These are phyloP conservation scores for Sphaerulina vaccinii DNA, from an alignment of 2,329 filamentous ascomycete genomes.

Conservation along the genomic window DNA sequence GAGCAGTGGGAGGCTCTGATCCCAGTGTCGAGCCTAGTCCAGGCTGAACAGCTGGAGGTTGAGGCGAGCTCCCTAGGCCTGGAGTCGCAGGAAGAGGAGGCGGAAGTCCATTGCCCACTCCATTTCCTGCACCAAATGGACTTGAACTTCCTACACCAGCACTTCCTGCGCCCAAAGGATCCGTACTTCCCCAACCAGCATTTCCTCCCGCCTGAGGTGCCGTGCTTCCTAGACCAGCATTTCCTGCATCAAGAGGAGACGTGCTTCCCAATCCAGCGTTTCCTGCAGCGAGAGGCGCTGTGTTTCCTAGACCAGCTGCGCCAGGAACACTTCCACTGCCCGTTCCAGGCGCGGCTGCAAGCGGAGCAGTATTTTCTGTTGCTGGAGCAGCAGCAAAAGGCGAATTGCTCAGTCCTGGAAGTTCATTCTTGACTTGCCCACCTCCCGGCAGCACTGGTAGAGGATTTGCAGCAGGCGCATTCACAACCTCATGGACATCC, in stretches of 20 bases:
- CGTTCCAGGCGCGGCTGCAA: not conserved
- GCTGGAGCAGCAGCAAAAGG: not conserved
- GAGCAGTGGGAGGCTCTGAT: not conserved
- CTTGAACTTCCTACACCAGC: too few species aligned
- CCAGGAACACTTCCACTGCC: too few species aligned
- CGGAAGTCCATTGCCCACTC: not conserved
- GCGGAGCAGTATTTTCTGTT: not conserved
- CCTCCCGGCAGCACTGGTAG: constrained; percentile 4
- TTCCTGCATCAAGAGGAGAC: too few species aligned
- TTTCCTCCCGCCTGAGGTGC: too few species aligned
- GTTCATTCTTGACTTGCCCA: not conserved
- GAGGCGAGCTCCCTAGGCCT: constrained; percentile 2
- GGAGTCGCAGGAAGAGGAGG: constrained; percentile 3
- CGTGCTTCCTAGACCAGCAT: too few species aligned
- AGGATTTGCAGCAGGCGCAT: constrained; percentile 5
- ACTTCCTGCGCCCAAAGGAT: too few species aligned
- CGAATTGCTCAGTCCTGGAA: not conserved
- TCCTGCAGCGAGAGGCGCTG: not conserved
- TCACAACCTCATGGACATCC: not conserved
- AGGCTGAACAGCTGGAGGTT: constrained; percentile 3
- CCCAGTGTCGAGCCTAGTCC: constrained; percentile 3
- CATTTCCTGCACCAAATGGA: too few species aligned
- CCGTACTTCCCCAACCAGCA: too few species aligned
- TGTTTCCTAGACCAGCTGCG: not conserved
- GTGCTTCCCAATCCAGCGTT: too few species aligned